Evolutionary conservation across 2,329 filamentous ascomycete species (phyloP), one percentile per base, ranked within the genome.

Genomic region (Dendryphion nanum): DNA sequence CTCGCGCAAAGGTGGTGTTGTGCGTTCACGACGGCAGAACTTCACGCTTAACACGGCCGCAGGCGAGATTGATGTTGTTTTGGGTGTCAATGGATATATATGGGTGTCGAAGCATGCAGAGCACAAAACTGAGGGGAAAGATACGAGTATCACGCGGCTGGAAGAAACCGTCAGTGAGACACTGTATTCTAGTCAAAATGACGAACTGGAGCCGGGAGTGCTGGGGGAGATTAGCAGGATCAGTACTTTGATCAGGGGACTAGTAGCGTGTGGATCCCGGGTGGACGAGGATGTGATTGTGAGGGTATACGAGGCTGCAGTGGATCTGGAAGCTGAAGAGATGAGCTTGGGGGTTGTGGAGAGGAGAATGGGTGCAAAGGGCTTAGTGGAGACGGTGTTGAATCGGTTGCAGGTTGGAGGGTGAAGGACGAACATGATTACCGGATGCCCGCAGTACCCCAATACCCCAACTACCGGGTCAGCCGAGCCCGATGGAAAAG

Each of bases 1-100:
- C 2, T 52, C 47, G 4, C 45, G 63, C 4, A 64, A 76, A 5
- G 83, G 83, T 3, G 89, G 90, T 30, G 89, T 97, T 2, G 88
- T 95, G 19, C 75, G 93, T 36, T 81, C 83, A 17, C 80, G 91
- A 53, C 74, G 90, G 40, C 93, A 98, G 70, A 84, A 93, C 28
- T 95, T 93, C 78, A 93, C 89, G 69, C 75, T 21, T 56, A 68
- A 42, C 73, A 77, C 21, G 75, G 77, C 21, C 76, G 79, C 36
- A 0, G 83, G 82, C 46, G 79, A 82, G 33, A 79, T 98, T 18
- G 88, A 96, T 60, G 81, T 97, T 6, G 78, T 95, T 36, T 74
- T 98, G 1, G 93, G 93, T 2, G 93, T 98, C 26, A 98, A 98
- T 57, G 93, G 93, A 1, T 97, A 94, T 63, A 89, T 97, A 41